Conservation (phyloP, 768 basidiomycete genomes). For the Zangia roseola region DNA sequence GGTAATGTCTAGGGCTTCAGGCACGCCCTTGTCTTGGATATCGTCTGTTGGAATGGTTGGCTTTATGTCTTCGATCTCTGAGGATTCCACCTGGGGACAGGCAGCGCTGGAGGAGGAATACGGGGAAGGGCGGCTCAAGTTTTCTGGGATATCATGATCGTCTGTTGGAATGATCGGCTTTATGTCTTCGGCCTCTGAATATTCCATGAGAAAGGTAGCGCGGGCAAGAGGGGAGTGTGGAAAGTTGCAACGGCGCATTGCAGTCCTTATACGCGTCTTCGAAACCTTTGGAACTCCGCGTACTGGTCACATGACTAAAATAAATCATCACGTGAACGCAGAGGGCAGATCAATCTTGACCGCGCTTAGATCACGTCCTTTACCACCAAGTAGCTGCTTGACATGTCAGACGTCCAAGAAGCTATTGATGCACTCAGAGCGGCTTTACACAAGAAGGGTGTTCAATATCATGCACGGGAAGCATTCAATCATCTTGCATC, state of each 20-base stretch:
- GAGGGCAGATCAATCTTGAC: not conserved
- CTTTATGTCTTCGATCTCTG: constrained; percentile 14
- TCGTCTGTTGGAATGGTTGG: constrained; percentile 9
- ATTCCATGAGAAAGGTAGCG: constrained; percentile 10
- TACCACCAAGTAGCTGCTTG: not conserved
- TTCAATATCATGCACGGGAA: constrained; percentile 31
- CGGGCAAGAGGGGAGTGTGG: no score
- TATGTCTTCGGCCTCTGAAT: constrained; percentile 8
- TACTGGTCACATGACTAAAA: constrained; percentile 29
- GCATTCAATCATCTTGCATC: constrained; percentile 42
- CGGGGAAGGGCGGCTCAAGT: constrained; percentile 2
- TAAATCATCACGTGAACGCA: constrained; percentile 23
- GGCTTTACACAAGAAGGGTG: constrained; percentile 28
- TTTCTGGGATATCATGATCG: no score
- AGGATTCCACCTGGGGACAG: constrained; percentile 21
- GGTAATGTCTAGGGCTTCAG: not conserved
- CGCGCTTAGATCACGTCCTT: no score
- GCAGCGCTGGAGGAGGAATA: constrained; percentile 10
- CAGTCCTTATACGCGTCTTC: constrained; percentile 12
- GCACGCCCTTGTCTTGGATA: not conserved
- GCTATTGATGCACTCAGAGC: constrained; percentile 34
- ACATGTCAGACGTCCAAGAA: constrained; percentile 26
- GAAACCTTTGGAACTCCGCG: constrained; percentile 24
- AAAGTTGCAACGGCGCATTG: constrained; percentile 2
- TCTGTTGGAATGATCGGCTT: constrained; percentile 12